Conservation (phyloP, 1,284 basidiomycete species). For the Cryptococcus floricola region DNA sequence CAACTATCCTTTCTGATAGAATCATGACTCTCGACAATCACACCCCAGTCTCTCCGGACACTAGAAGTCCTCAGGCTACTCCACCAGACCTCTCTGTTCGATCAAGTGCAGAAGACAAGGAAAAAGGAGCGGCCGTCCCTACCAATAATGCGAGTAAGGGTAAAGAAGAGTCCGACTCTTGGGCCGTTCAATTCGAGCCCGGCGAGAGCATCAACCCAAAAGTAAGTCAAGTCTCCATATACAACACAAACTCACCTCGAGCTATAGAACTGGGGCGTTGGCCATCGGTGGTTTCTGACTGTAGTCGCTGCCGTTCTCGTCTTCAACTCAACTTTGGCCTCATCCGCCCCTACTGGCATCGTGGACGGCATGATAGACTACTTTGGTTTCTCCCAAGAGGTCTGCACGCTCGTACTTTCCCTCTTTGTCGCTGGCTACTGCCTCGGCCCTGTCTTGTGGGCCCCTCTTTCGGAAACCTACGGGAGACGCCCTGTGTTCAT, state of each 20-base stretch:
- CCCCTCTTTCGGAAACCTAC: constrained; percentile 55
- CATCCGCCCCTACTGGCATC: constrained; percentile 45
- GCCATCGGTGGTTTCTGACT: constrained; percentile 64
- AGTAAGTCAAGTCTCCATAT: constrained; percentile 22
- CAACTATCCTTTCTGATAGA: too few species aligned
- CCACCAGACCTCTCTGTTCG: too few species aligned
- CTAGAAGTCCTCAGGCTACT: too few species aligned
- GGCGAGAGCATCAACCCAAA: constrained; percentile 46
- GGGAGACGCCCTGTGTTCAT: constrained; percentile 64
- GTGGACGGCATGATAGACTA: constrained; percentile 50
- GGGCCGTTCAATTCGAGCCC: constrained; percentile 42
- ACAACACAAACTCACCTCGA: not conserved
- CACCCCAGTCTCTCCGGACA: too few species aligned
- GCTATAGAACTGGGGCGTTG: constrained; percentile 58
- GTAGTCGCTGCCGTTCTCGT: constrained; percentile 59
- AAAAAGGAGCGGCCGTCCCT: too few species aligned
- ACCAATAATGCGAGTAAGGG: constrained; percentile 11
- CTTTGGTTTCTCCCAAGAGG: constrained; percentile 59
- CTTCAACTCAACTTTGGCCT: constrained; percentile 59
- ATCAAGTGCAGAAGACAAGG: too few species aligned
- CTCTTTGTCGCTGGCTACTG: constrained; percentile 49
- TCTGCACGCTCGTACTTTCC: constrained; percentile 50
- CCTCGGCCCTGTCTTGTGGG: constrained; percentile 63
- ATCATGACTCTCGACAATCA: too few species aligned
- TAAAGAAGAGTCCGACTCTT: constrained; percentile 37